Percentiles rank a stretch among this genome's conserved stretches.
These are phyloP conservation scores for Luzula sylvatica DNA, from an alignment of 176 grass and related monocot species.

Conservation along the genomic window DNA sequence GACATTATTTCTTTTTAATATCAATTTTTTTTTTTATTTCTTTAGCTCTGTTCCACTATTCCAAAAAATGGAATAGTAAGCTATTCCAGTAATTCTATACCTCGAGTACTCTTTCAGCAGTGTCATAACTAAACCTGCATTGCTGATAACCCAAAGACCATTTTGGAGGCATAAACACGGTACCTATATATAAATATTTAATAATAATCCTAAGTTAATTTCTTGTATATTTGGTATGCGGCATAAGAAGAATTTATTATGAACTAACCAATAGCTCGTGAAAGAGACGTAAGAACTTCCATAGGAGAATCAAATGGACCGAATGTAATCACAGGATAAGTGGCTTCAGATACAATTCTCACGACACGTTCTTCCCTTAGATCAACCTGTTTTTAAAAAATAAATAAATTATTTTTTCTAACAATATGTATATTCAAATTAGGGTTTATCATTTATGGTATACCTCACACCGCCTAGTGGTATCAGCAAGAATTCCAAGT, in stretches of 20 bases:
- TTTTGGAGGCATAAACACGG: conserved; percentile 85
- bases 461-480: conserved; percentile 75
- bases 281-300: conserved; percentile 64
- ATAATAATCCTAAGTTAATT: no score
- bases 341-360: conserved; percentile 39
- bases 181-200: conserved; percentile 49
- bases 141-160: conserved; percentile 97
- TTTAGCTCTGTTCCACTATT: no score
- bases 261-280: conserved; percentile 71
- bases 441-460: conserved; percentile 1
- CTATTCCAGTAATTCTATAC: conserved; percentile 23
- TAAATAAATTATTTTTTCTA: conserved; percentile 11
- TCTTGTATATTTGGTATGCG: no score
- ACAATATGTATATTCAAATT: no score
- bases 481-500: conserved; percentile 85
- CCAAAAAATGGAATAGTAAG: no score
- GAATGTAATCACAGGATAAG: conserved; percentile 74
- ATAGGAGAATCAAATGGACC: conserved; percentile 60
- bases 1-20: no score
- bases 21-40: no score
- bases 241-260: no score
- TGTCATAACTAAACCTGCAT: conserved; percentile 89
- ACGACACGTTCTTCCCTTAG: conserved; percentile 51
- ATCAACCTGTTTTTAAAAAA: conserved; percentile 49
- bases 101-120: conserved; percentile 76